Base-by-base conservation (phyloP, 352 stramenopile species). In the Globisporangium camurandrum region DNA sequence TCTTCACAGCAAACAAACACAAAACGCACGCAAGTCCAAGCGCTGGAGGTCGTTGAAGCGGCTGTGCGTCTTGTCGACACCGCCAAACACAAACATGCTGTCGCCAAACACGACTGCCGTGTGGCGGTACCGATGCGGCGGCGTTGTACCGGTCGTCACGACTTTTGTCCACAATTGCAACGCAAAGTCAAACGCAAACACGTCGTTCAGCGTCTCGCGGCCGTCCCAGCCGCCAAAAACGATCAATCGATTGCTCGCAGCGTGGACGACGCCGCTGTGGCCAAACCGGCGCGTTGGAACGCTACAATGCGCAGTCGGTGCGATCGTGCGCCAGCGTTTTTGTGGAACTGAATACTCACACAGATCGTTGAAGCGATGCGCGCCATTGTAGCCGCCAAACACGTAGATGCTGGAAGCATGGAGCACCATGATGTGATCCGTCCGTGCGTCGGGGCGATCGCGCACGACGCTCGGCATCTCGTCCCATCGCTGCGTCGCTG, bases 51-150 rank as follows among this genome's bases (percentile, higher is more conserved):
- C 84, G 53, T 93, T 93, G 42, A 93, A 95, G 2, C 84, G 82
- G 30, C 71, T 86, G 61, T 95, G 84, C 1, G 78, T 82, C 56
- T 95, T 95, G 72, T 95, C 84, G 6, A 95, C 84, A n/a, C 84
- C 84, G 31, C 84, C 84, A 60, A 95, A 95, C 11, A 95, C 76
- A 53, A 91, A 89, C 84, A 95, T 95, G 57, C 77, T 89, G 46
- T 89, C 71, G 7, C 71, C 82, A 43, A 71, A 90, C 20, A 95
- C 81, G 26, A 95, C 82, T 0, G 81, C 79, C 16, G 80, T 91
- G 55, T 95, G 84, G 33, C 84, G 77, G 60, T 95, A 95, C 48
- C 84, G 67, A 33, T 95, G 82, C 8, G 77, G 73, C 17, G 84
- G 84, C 12, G 66, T 74, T 34, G 56, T 67, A 2, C 77, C 80